Conservation (phyloP, 179 eudicot species). For the Carnegiea gigantea region DNA sequence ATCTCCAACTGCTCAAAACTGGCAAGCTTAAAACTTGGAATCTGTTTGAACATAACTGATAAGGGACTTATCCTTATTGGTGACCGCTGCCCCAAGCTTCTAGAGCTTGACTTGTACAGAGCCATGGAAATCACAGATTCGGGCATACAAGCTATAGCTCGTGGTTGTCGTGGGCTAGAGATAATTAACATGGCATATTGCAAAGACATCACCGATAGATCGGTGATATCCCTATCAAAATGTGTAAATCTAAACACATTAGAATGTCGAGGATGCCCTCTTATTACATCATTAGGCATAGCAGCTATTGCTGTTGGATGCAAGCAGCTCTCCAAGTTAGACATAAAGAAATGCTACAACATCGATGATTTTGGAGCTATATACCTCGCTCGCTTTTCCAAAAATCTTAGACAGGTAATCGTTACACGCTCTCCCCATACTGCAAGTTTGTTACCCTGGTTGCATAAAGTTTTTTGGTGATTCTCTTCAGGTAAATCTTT, state of each 20-base stretch:
- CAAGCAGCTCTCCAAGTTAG: slow-evolving; percentile 70
- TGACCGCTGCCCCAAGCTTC: slow-evolving; percentile 64
- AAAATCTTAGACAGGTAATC: slow-evolving; percentile 78
- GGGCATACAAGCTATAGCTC: slow-evolving; percentile 65
- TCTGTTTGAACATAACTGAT: slow-evolving; percentile 78
- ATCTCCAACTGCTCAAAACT: slow-evolving; percentile 80
- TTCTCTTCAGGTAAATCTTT: slow-evolving; percentile 66
- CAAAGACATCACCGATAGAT: slow-evolving; percentile 54
- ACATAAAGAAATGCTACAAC: slow-evolving; percentile 80
- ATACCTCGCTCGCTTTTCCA: slow-evolving; percentile 81
- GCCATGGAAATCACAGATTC: slow-evolving; percentile 71
- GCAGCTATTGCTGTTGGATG: slow-evolving; percentile 83
- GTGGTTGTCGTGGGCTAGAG: slow-evolving; percentile 68
- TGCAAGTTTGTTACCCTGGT: neutral
- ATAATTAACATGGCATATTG: slow-evolving; percentile 78
- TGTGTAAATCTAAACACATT: slow-evolving; percentile 67
- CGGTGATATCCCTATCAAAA: slow-evolving; percentile 70
- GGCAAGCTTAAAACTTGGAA: slow-evolving; percentile 66
- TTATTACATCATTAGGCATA: slow-evolving; percentile 70
- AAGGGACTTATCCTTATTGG: slow-evolving; percentile 71
- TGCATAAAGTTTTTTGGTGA: neutral
- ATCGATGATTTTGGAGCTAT: slow-evolving; percentile 81
- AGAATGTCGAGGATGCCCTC: slow-evolving; percentile 88
- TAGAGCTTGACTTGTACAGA: slow-evolving; percentile 92
- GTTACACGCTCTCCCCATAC: neutral